Conservation (phyloP, 129 eudicot genomes). For the Gnaphalium uliginosum region DNA sequence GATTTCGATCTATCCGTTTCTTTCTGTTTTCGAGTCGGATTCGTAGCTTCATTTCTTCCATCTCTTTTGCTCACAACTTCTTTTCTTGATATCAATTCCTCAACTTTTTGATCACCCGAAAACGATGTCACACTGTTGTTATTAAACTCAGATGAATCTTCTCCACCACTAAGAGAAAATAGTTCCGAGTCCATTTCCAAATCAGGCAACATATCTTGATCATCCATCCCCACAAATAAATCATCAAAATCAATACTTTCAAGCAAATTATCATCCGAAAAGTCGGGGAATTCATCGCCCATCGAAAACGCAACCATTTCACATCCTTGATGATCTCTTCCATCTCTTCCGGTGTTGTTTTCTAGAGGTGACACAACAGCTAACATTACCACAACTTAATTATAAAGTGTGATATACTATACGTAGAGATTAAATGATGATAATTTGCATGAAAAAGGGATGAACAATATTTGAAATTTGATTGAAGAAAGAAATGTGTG, state of each 20-base stretch:
- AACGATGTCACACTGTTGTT: conserved; percentile 28
- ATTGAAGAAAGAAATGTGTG: conserved; percentile 1
- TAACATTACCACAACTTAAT: conserved; percentile 53
- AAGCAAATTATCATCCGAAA: conserved; percentile 60
- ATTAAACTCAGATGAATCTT: conserved; percentile 46
- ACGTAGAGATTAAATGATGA: neutral
- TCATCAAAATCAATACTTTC: conserved; percentile 95
- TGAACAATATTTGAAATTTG: neutral
- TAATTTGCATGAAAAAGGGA: conserved; percentile 19
- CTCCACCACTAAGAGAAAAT: conserved; percentile 58
- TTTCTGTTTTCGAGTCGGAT: conserved; percentile 16
- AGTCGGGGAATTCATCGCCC: conserved; percentile 53
- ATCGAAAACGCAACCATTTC: conserved; percentile 44
- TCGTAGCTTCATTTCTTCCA: conserved; percentile 12
- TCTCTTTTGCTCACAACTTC: conserved; percentile 40
- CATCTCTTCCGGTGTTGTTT: conserved; percentile 43
- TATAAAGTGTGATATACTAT: neutral
- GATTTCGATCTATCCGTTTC: conserved; percentile 36
- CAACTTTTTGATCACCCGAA: conserved; percentile 29
- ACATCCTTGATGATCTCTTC: conserved; percentile 37
- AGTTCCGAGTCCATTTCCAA: conserved; percentile 86
- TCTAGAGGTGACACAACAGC: conserved; percentile 69
- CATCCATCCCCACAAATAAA: conserved; percentile 67
- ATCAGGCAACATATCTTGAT: conserved; percentile 68
- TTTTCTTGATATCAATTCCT: conserved; percentile 29